phyloP scores from a whole-genome alignment of 331 rosid genomes.

The Phaseolus coccineus region DNA sequence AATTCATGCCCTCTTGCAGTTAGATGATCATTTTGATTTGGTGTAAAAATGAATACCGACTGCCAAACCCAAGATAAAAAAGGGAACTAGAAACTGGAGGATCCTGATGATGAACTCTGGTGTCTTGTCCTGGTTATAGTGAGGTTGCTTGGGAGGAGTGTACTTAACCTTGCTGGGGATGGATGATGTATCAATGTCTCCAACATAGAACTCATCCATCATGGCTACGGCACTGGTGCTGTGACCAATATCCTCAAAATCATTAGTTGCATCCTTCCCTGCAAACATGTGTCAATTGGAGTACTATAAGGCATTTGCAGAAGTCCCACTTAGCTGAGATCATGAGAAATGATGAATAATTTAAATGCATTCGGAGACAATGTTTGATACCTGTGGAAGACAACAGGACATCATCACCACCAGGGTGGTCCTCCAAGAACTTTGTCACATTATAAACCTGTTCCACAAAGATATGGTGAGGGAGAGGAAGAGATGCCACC shows the following conservation, averaged over 20 bases:
- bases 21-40: constrained; percentile 54
- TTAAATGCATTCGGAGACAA: constrained; percentile 8
- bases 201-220: constrained; percentile 83
- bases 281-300: constrained; percentile 32
- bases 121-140: constrained; percentile 78
- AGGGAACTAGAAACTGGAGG: constrained; percentile 85
- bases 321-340: constrained; percentile 23
- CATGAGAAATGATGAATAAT: constrained; percentile 23
- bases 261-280: constrained; percentile 93
- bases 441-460: constrained; percentile 92
- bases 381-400: constrained; percentile 72
- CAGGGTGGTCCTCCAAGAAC: constrained; percentile 98
- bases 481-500: constrained; percentile 29
- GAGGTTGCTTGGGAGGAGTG: constrained; percentile 85
- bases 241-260: constrained; percentile 91
- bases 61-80: constrained; percentile 78
- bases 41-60: constrained; percentile 75
- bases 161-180: constrained; percentile 59
- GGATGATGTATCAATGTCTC: constrained; percentile 74
- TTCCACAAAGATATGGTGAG: constrained; percentile 31
- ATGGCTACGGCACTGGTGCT: constrained; percentile 72
- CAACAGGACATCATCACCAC: constrained; percentile 89
- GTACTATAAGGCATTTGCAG: constrained; percentile 22
- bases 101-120: constrained; percentile 70
- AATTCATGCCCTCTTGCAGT: constrained; percentile 26